These are phyloP conservation scores for Lactarius hengduanensis DNA, from an alignment of 768 basidiomycete genomes.

Conservation along the genomic window DNA sequence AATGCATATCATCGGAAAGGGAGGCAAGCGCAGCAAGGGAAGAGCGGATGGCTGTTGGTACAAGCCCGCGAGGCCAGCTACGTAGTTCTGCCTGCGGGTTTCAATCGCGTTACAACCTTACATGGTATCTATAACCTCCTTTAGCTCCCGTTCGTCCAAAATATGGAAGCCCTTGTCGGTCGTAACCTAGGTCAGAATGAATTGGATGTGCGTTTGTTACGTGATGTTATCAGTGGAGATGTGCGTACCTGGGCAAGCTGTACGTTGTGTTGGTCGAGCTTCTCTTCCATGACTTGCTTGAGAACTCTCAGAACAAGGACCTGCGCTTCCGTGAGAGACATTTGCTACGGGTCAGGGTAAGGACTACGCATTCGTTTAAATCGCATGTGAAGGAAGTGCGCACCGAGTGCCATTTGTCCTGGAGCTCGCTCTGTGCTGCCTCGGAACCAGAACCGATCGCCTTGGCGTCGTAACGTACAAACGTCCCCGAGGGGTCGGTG, in stretches of 20 bases:
- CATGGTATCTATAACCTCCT: constrained; percentile 84
- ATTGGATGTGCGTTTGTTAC: background rate
- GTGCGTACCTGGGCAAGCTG: constrained; percentile 84
- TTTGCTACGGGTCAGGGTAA: constrained; percentile 61
- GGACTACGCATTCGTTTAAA: background rate
- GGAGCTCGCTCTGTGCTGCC: constrained; percentile 94
- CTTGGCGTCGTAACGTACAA: constrained; percentile 95
- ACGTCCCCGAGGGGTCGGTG: constrained; percentile 98
- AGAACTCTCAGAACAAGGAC: constrained; percentile 81
- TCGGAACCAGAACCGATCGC: constrained; percentile 98
- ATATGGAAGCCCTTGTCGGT: constrained; percentile 83
- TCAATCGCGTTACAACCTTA: constrained; percentile 37
- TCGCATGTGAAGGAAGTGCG: constrained; percentile 23
- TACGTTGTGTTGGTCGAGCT: constrained; percentile 97
- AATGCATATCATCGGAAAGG: background rate
- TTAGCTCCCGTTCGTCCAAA: constrained; percentile 75
- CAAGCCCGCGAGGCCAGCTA: constrained; percentile 9
- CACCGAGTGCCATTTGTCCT: constrained; percentile 96
- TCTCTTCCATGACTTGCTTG: constrained; percentile 99
- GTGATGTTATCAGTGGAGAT: background rate
- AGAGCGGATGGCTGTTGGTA: constrained; percentile 7
- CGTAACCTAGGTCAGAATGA: constrained; percentile 62
- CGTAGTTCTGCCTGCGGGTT: background rate
- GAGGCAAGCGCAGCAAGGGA: background rate
- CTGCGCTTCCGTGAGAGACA: constrained; percentile 88